A percentile compares a stretch with the other conserved stretches of the same genome.
These are phyloP conservation scores for Fusarium tjaetaba DNA, from an alignment of 2,329 filamentous ascomycete species.

Conservation along the genomic window DNA sequence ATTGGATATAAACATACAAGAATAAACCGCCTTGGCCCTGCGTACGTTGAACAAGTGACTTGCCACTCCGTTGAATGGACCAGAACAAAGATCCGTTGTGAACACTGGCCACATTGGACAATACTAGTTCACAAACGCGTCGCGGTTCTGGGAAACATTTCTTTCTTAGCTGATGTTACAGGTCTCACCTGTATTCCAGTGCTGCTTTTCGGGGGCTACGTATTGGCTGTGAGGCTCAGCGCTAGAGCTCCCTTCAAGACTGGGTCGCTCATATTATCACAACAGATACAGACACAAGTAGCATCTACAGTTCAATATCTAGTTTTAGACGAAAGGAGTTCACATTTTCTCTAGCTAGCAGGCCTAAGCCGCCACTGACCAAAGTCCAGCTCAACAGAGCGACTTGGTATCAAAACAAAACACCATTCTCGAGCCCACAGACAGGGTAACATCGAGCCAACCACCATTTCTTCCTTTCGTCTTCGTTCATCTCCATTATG, in stretches of 20 bases:
- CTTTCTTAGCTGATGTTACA: too few species aligned
- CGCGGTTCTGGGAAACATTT: fast-evolving
- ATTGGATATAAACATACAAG: fast-evolving
- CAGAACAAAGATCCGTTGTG: background rate
- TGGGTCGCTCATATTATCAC: fast-evolving
- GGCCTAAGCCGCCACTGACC: background rate
- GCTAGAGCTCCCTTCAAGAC: background rate
- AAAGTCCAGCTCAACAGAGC: background rate
- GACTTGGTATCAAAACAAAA: background rate
- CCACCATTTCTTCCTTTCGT: background rate
- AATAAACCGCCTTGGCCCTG: fast-evolving
- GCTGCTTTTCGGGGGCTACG: background rate
- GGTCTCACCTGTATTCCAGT: background rate
- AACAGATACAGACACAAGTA: background rate
- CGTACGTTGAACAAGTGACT: background rate
- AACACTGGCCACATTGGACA: too few species aligned
- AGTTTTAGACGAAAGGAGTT: background rate
- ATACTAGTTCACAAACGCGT: too few species aligned
- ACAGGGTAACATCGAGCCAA: background rate
- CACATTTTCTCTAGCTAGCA: background rate
- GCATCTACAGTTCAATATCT: background rate
- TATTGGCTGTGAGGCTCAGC: fast-evolving
- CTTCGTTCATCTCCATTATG: fast-evolving
- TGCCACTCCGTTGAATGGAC: background rate
- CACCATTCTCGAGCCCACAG: background rate